phyloP scores from a whole-genome alignment of 306 rosid genomes.

The Lathyrus sativus region DNA sequence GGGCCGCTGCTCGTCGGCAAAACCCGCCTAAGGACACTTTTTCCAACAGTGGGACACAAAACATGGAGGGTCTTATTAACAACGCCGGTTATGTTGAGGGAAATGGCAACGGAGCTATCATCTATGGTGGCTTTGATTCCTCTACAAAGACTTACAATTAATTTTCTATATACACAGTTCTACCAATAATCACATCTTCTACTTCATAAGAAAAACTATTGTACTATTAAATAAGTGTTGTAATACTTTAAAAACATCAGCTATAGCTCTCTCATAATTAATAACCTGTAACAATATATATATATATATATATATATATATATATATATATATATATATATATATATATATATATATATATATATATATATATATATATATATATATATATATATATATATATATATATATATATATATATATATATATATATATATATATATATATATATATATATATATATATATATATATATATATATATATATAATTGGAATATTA shows the following conservation, averaged over 20 bases:
- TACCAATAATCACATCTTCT: background rate
- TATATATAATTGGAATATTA: too few relatives aligned
- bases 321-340: too few relatives aligned
- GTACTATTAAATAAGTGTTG: background rate
- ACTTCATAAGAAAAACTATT: background rate
- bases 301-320: too few relatives aligned
- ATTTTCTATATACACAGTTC: background rate
- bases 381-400: too few relatives aligned
- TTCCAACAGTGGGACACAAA: conserved; percentile 23
- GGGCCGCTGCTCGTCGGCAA: background rate
- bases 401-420: too few relatives aligned
- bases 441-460: too few relatives aligned
- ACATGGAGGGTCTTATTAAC: conserved; percentile 38
- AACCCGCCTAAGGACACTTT: background rate
- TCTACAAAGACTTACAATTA: conserved; percentile 14
- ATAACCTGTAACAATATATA: background rate
- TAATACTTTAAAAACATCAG: background rate
- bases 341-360: too few relatives aligned
- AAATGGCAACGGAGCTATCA: conserved; percentile 38
- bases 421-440: too few relatives aligned
- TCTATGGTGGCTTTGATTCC: conserved; percentile 37
- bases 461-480: too few relatives aligned
- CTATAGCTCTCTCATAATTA: background rate
- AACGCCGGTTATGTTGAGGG: conserved; percentile 37
- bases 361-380: too few relatives aligned